These are phyloP conservation scores for Penicillium argentinense DNA, from an alignment of 495 filamentous ascomycete species.

Conservation along the genomic window DNA sequence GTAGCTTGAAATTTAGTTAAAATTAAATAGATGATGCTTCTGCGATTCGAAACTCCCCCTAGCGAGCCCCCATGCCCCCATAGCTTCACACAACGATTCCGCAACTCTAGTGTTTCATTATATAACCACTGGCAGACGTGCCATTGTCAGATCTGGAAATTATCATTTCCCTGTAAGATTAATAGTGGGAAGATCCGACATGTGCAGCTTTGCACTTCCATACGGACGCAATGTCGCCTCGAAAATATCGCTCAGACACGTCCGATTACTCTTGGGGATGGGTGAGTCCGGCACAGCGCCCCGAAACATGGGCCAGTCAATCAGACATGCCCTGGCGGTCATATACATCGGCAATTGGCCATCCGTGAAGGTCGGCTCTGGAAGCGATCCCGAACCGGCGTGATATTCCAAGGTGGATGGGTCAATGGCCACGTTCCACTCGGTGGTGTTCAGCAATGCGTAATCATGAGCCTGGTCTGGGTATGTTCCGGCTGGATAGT, in stretches of 20 bases:
- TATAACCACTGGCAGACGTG: no score
- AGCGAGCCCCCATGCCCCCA: neutral
- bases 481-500: conserved; percentile 10
- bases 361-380: conserved; percentile 49
- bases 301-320: conserved; percentile 50
- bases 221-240: conserved; percentile 53
- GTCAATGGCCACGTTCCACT: conserved; percentile 27
- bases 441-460: conserved; percentile 5
- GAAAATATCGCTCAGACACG: conserved; percentile 41
- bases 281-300: conserved; percentile 50
- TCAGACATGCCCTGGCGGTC: conserved; percentile 51
- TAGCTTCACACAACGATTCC: neutral
- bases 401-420: conserved; percentile 17
- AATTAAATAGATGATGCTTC: no score
- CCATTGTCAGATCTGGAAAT: no score
- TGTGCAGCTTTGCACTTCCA: conserved; percentile 58
- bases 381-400: conserved; percentile 20
- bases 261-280: conserved; percentile 24
- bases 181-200: conserved; percentile 53
- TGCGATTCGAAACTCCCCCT: no score
- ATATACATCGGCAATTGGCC: conserved; percentile 48
- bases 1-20: no score
- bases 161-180: neutral
- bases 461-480: conserved; percentile 10
- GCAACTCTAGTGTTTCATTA: neutral